Evolutionary conservation across 2,329 filamentous ascomycete species (phyloP), one percentile per base, ranked within the genome.

Genomic region (Pleurostoma richardsiae): DNA sequence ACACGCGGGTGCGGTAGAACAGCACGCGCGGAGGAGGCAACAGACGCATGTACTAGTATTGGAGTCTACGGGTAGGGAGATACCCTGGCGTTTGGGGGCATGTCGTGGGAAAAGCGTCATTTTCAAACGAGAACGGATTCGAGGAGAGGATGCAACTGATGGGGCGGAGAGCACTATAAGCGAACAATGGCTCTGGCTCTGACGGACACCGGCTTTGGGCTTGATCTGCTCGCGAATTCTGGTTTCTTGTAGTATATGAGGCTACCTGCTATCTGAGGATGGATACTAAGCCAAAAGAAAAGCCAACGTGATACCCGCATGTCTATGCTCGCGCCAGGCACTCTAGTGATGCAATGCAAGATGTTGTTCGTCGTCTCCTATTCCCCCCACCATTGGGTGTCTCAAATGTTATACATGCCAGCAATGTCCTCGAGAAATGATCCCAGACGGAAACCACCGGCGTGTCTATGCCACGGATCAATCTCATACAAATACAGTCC

Each of bases 1-100:
- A 82, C 57, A 84, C 79, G 11, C 66, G 77, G 43, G 61, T 70
- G 29, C 67, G 74, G 42, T 80, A 73, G 57, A 45, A 49, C 50
- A 42, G 46, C 50, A 38, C 5, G 29, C 11, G 19, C 19, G 19
- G 19, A 19, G 19, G 19, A 19, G 19, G 19, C 19, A 19, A 19
- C 19, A 19, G 6, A 30, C 6, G 41, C 29, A 30, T 41, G 26
- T 29, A 29, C 27, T 19, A 41, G 33, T 30, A 48, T 29, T 41
- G 29, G 38, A 46, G 8, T 31, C 19, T 19, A 19, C 33, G 33
- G 33, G 8, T 8, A 36, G 8, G 33, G 33, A 36, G 8, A 36
- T 36, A 36, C 42, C 42, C 33, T 36, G 33, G 33, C 33, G 33
- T 36, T 36, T 8, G 33, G 33, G 33, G 33, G 33, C 8, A 8